Conservation (phyloP, 192 early-diverging fungal species). For the Linnemannia zychae region DNA sequence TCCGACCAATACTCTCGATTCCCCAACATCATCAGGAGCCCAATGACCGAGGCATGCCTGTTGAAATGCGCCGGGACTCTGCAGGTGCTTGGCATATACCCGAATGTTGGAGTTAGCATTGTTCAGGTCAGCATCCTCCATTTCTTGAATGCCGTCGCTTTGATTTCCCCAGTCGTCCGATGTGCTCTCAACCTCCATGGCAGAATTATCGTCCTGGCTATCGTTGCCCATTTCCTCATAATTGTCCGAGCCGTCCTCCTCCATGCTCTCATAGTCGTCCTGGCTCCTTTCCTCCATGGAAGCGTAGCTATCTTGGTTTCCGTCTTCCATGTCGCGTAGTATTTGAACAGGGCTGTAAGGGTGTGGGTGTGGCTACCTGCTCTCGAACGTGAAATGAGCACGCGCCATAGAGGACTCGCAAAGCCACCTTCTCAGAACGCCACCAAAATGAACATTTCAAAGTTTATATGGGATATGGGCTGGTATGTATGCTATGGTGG, state of each 20-base stretch:
- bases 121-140: not conserved
- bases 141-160: not conserved
- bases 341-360: not conserved
- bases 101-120: conserved; percentile 14
- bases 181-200: not conserved
- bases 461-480: too few species aligned
- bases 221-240: not conserved
- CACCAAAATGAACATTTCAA: not conserved
- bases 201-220: not conserved
- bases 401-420: not conserved
- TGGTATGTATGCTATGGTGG: not conserved
- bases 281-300: not conserved
- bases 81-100: conserved; percentile 44
- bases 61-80: conserved; percentile 33
- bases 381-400: not conserved
- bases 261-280: not conserved
- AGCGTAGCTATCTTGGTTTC: not conserved
- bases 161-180: not conserved
- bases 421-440: not conserved
- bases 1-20: not conserved
- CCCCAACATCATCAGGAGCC: conserved; percentile 1
- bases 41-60: conserved; percentile 47
- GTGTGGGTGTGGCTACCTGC: not conserved
- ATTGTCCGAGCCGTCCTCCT: not conserved
- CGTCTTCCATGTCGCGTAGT: not conserved